Conservation (phyloP, 208 protist species). For the Wallacemonas rigidus region DNA sequence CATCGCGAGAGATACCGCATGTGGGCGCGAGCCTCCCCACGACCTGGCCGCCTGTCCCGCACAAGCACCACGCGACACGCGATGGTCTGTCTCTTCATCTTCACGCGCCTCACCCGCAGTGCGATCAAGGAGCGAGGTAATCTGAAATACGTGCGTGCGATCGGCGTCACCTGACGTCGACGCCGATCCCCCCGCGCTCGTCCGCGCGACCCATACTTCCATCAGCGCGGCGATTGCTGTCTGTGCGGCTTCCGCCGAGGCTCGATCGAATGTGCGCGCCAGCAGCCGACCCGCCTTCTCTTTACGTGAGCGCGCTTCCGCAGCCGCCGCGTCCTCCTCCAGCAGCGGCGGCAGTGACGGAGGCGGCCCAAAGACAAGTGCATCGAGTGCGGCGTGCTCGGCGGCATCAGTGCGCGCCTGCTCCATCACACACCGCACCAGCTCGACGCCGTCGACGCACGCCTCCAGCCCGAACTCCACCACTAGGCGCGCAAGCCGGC, state of each 20-base stretch:
- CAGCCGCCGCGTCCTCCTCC: constrained; percentile 13
- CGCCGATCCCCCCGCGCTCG: not conserved
- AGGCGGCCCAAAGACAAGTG: constrained; percentile 58
- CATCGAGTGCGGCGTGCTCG: constrained; percentile 60
- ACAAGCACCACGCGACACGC: too few species aligned
- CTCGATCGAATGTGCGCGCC: not conserved
- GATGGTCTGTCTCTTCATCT: not conserved
- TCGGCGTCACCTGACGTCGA: too few species aligned
- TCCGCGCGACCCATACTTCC: constrained; percentile 13
- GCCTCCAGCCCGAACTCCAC: constrained; percentile 83
- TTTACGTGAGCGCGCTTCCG: constrained; percentile 5
- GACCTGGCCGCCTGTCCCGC: too few species aligned
- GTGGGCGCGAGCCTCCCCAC: constrained; percentile 33
- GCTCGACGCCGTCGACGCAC: constrained; percentile 52
- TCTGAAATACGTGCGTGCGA: constrained; percentile 25
- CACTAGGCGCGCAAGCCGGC: constrained; percentile 53
- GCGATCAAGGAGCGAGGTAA: constrained; percentile 58
- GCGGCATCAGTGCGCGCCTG: constrained; percentile 59
- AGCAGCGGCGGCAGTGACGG: not conserved
- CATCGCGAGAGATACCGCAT: constrained; percentile 47
- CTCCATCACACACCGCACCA: constrained; percentile 76
- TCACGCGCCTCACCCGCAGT: constrained; percentile 4
- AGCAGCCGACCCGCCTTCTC: constrained; percentile 16
- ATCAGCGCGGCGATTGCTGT: constrained; percentile 22
- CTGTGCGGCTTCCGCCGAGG: constrained; percentile 10